Base-by-base conservation (phyloP, 805 yeast species). In the Clavispora carvajalis region DNA sequence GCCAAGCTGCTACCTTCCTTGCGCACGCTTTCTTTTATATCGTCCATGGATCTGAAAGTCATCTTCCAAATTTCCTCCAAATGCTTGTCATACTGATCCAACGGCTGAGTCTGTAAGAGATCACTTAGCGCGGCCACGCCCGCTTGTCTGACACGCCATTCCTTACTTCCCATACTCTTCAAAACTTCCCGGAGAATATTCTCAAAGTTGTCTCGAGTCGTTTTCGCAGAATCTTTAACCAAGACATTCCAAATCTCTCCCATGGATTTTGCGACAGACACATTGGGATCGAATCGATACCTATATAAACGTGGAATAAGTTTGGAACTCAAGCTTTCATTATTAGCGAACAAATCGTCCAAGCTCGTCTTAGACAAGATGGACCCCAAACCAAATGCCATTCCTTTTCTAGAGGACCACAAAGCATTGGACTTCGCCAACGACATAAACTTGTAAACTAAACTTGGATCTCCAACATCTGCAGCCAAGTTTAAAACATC, bases 71-170 rank as follows among this genome's bases (percentile, higher is more conserved):
- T 77, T 5, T 78, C 79, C 43, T 85, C 83, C 44, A 84, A 53
- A 8, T 64, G 54, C 9, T 55, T 48, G 26, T 76, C 76, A 51
- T 82, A 83, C 11, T 58, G 63, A 9, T 75, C 78, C 18, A 77
- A 51, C 0, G 80, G 71, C 19, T 74, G 69, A n/a, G 79, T 71
- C 46, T 80, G 84, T 11, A 93, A 60, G 15, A 91, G 60, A 48
- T 87, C 89, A 23, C 76, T 66, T 40, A 86, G 59, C 0, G 89
- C 96, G 8, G 74, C 58, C 0, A 91, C 71, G 58, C 93, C 78
- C 0, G 96, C 96, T 55, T 91, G 93, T 49, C 99, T 74, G 0
- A 83, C 86, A 51, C 98, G 75, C 97, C 98, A 93, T 60, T 93
- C 97, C 39, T 82, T 76, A 43, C 78, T 79, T 1, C 88, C 82